Evolutionary conservation across 176 grass and related monocot genomes (phyloP).

Genomic region (Oryza punctata): DNA sequence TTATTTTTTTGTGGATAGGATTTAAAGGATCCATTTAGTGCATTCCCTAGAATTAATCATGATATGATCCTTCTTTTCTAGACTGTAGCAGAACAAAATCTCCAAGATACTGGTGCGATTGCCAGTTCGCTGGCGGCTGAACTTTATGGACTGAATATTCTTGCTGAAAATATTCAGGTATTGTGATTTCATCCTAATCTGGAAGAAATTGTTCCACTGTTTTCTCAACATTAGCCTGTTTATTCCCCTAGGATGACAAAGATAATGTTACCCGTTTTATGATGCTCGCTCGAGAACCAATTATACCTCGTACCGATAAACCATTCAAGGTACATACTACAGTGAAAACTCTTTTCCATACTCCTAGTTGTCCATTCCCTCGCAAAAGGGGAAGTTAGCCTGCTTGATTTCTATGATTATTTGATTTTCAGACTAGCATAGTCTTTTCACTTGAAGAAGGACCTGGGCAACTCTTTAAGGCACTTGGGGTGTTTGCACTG

Average conservation of each 20-base stretch:
- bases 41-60: constrained; percentile 21
- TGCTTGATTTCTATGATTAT: constrained; percentile 25
- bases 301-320: constrained; percentile 70
- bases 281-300: constrained; percentile 83
- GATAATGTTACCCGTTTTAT: constrained; percentile 90
- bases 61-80: constrained; percentile 29
- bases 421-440: constrained; percentile 79
- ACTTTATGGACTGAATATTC: constrained; percentile 86
- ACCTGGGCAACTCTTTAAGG: constrained; percentile 83
- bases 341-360: constrained; percentile 6
- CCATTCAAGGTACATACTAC: constrained; percentile 74
- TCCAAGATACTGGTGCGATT: constrained; percentile 74
- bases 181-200: constrained; percentile 5
- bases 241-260: constrained; percentile 71
- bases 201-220: background rate
- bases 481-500: constrained; percentile 88
- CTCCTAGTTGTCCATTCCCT: background rate
- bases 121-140: constrained; percentile 87
- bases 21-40: constrained; percentile 6
- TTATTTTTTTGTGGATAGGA: background rate
- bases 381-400: background rate
- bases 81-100: constrained; percentile 67
- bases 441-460: constrained; percentile 98
- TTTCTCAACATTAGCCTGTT: constrained; percentile 26
- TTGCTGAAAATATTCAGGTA: constrained; percentile 97